Percentiles rank a stretch among this genome's conserved stretches.
phyloP scores from a whole-genome alignment of 2,329 filamentous ascomycete species.

The Penicillium capsulatum region DNA sequence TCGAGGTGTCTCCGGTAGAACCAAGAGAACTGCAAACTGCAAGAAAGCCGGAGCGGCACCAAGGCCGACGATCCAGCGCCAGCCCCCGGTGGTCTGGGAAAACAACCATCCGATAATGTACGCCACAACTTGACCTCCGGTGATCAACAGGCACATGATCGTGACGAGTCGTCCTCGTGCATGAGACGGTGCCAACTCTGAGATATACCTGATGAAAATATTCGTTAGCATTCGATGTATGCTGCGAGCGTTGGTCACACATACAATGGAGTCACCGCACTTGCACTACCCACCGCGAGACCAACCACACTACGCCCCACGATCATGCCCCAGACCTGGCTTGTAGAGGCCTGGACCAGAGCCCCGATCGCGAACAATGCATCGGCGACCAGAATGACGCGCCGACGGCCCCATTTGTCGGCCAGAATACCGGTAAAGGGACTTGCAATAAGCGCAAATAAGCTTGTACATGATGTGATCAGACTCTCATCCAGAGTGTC shows the following conservation, averaged over 20 bases:
- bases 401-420: constrained; percentile 46
- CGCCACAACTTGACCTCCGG: constrained; percentile 80
- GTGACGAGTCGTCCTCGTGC: constrained; percentile 77
- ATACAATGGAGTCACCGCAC: constrained; percentile 73
- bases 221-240: too few relatives aligned
- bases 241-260: too few relatives aligned
- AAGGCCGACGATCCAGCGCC: constrained; percentile 89
- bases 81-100: constrained; percentile 59
- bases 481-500: constrained; percentile 56
- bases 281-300: constrained; percentile 49
- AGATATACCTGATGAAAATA: constrained; percentile 66
- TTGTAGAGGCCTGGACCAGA: constrained; percentile 41
- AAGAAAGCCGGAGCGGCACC: constrained; percentile 71
- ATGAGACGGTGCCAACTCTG: constrained; percentile 73
- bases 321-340: constrained; percentile 45
- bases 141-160: constrained; percentile 76
- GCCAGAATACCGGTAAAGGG: constrained; percentile 53
- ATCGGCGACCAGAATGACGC: constrained; percentile 47
- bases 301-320: constrained; percentile 46
- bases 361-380: constrained; percentile 45
- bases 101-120: constrained; percentile 80
- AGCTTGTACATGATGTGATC: constrained; percentile 55
- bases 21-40: constrained; percentile 63
- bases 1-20: constrained; percentile 83
- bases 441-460: constrained; percentile 55